Evolutionary conservation across 78 protist species (phyloP).

Genomic region (Dictyostelium discoideum): dicty_2.7 NC_007091.3:4742001-4742500

Average conservation of each 20-base stretch:
- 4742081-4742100: no score
- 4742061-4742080: no score
- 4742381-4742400: background rate
- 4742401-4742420: background rate
- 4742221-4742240: no score
- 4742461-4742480: slow-evolving; percentile 53
- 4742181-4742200: background rate
- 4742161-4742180: no score
- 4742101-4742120: no score
- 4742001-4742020: no score
- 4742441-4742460: slow-evolving; percentile 11
- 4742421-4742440: slow-evolving; percentile 23
- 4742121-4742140: no score
- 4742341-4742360: background rate
- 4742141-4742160: background rate
- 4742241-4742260: no score
- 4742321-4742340: background rate
- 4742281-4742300: background rate
- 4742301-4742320: background rate
- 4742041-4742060: background rate
- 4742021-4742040: no score
- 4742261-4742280: background rate
- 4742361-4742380: background rate
- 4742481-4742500: slow-evolving; percentile 35
- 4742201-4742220: background rate